These are phyloP conservation scores for Colletotrichum sp. DNA, from an alignment of 2,329 filamentous ascomycete genomes.

Conservation along the genomic window DNA sequence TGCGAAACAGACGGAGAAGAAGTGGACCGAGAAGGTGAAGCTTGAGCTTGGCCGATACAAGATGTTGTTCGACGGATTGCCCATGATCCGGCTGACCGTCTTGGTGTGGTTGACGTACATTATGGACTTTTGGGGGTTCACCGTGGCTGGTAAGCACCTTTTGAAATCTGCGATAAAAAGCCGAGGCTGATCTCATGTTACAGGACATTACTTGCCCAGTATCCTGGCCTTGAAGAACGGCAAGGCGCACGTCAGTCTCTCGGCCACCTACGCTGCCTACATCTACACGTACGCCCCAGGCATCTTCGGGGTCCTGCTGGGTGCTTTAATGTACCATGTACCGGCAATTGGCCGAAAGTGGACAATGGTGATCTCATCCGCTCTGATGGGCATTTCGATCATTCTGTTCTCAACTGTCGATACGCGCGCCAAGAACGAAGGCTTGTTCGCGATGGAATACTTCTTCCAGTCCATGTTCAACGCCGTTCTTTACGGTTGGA, in stretches of 20 bases:
- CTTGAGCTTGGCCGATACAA: conserved; percentile 27
- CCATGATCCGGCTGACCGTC: conserved; percentile 38
- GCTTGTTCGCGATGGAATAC: conserved; percentile 31
- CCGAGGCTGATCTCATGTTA: not conserved
- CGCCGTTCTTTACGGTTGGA: conserved; percentile 21
- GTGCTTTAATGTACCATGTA: conserved; percentile 49
- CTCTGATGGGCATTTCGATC: conserved; percentile 27
- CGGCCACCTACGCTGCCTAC: conserved; percentile 54
- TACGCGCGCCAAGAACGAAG: conserved; percentile 27
- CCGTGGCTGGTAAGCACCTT: conserved; percentile 35
- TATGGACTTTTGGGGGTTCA: conserved; percentile 42
- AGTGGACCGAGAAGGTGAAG: conserved; percentile 4
- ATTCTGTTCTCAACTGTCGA: conserved; percentile 28
- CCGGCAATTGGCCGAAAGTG: conserved; percentile 32
- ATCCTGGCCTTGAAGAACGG: conserved; percentile 58
- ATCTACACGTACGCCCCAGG: conserved; percentile 59
- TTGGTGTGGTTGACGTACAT: conserved; percentile 41
- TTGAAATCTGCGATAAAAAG: accelerated
- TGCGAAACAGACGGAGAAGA: conserved; percentile 16
- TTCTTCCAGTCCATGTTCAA: conserved; percentile 30
- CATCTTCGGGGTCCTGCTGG: conserved; percentile 53
- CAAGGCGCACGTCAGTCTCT: conserved; percentile 43
- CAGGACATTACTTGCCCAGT: conserved; percentile 47
- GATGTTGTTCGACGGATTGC: conserved; percentile 34
- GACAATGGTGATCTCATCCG: conserved; percentile 28